Evolutionary conservation across 2,329 filamentous ascomycete genomes (phyloP).

Genomic region (Stagonosporopsis rhizophila): DNA sequence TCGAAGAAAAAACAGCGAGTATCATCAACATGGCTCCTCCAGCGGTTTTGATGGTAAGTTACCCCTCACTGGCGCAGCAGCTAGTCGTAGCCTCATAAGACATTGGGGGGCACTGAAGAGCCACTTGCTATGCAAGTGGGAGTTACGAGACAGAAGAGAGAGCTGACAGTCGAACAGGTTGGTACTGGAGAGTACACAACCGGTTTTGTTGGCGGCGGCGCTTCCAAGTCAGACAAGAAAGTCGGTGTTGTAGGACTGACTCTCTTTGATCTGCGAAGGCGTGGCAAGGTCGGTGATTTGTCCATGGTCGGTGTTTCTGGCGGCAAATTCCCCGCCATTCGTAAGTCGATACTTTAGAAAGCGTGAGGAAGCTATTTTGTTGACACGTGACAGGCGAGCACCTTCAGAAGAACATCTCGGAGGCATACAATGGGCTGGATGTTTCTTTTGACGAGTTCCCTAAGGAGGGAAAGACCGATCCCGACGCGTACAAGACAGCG

Average conservation of each 20-base stretch:
- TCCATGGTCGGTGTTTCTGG: constrained; percentile 92
- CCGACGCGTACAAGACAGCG: constrained; percentile 85
- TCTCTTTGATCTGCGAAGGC: constrained; percentile 84
- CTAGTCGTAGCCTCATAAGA: constrained; percentile 11
- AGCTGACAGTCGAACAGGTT: constrained; percentile 57
- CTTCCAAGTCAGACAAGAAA: constrained; percentile 92
- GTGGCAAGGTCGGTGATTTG: constrained; percentile 85
- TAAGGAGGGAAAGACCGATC: constrained; percentile 73
- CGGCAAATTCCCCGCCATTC: constrained; percentile 88
- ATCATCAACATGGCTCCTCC: constrained; percentile 54
- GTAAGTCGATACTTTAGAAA: constrained; percentile 58
- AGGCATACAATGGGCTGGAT: constrained; percentile 88
- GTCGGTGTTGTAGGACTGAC: constrained; percentile 91
- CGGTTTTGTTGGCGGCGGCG: constrained; percentile 84
- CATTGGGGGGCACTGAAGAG: neutral
- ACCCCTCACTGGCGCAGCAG: constrained; percentile 12
- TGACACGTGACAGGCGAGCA: constrained; percentile 69
- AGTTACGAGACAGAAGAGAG: neutral
- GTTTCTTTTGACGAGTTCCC: constrained; percentile 85
- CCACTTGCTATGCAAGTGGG: neutral
- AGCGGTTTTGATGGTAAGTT: constrained; percentile 57
- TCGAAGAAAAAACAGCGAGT: constrained; percentile 2
- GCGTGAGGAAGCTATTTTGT: constrained; percentile 4
- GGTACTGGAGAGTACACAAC: constrained; percentile 98
- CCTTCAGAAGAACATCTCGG: constrained; percentile 83